phyloP scores from a whole-genome alignment of 495 filamentous ascomycete genomes.

The Margaritispora aquatica region DNA sequence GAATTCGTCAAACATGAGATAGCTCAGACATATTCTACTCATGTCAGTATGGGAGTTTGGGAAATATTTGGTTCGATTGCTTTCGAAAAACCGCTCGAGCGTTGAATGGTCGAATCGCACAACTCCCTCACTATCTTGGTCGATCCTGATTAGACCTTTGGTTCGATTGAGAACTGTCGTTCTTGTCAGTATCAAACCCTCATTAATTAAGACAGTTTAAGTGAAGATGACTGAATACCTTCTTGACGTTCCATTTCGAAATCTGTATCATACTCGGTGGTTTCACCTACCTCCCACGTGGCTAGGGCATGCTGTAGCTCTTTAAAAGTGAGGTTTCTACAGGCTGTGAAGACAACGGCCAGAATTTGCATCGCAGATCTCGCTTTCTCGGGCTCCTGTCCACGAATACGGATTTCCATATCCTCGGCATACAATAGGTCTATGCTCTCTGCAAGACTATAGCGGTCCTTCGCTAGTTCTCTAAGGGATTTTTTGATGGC shows the following conservation, averaged over 20 bases:
- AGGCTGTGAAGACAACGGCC: slow-evolving; percentile 15
- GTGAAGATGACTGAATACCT: not conserved
- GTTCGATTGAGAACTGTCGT: slow-evolving; percentile 19
- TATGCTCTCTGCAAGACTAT: slow-evolving; percentile 19
- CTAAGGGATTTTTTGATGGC: slow-evolving; percentile 15
- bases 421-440: slow-evolving; percentile 20
- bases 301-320: slow-evolving; percentile 26
- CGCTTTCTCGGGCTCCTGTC: slow-evolving; percentile 4
- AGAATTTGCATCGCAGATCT: slow-evolving; percentile 12
- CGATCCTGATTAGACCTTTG: slow-evolving; percentile 22
- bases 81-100: slow-evolving; percentile 24
- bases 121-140: slow-evolving; percentile 1
- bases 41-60: slow-evolving; percentile 12
- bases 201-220: too few species aligned
- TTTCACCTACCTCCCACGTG: slow-evolving; percentile 12
- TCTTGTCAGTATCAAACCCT: too few species aligned
- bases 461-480: slow-evolving; percentile 3
- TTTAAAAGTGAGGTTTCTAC: slow-evolving; percentile 19
- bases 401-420: slow-evolving; percentile 16
- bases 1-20: slow-evolving; percentile 19
- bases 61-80: slow-evolving; percentile 17
- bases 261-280: slow-evolving; percentile 4
- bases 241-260: slow-evolving; percentile 4
- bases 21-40: slow-evolving; percentile 16
- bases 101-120: slow-evolving; percentile 24